A percentile compares a stretch with the other conserved stretches of the same genome.
Conservation (phyloP, 495 filamentous ascomycete species). For the Podospora didyma region DNA sequence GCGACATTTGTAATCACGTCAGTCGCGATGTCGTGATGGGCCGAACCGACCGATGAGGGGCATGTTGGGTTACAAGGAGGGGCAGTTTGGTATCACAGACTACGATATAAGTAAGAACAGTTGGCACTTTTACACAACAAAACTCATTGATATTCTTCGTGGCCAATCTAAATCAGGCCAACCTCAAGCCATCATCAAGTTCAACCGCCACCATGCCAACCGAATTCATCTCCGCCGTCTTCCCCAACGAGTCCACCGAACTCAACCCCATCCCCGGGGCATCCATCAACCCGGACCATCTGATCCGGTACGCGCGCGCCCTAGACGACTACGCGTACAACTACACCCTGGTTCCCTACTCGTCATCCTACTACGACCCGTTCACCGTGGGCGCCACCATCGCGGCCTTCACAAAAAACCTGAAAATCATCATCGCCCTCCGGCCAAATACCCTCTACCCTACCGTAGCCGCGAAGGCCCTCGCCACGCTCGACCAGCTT, state of each 20-base stretch:
- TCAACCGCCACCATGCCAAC: conserved; percentile 37
- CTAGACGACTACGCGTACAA: conserved; percentile 52
- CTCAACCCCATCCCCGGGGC: conserved; percentile 44
- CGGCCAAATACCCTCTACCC: conserved; percentile 53
- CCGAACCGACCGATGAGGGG: neutral
- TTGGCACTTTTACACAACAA: no score
- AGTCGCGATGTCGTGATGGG: neutral
- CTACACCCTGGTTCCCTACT: conserved; percentile 53
- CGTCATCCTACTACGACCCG: conserved; percentile 47
- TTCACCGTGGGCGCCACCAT: conserved; percentile 52
- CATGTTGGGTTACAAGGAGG: no score
- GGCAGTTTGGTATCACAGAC: no score
- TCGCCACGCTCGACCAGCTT: conserved; percentile 52
- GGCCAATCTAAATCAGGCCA: no score
- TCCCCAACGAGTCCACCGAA: conserved; percentile 48
- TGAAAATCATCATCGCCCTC: conserved; percentile 55
- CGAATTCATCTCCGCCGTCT: conserved; percentile 53
- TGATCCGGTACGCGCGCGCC: conserved; percentile 44
- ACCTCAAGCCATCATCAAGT: no score
- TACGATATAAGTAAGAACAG: neutral
- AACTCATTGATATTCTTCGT: no score
- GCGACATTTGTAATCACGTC: neutral
- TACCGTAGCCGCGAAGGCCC: conserved; percentile 53
- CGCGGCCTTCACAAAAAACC: conserved; percentile 45
- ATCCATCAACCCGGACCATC: conserved; percentile 43